Evolutionary conservation across 2,329 filamentous ascomycete species (phyloP).

Genomic region (Elsinoe arachidis): DNA sequence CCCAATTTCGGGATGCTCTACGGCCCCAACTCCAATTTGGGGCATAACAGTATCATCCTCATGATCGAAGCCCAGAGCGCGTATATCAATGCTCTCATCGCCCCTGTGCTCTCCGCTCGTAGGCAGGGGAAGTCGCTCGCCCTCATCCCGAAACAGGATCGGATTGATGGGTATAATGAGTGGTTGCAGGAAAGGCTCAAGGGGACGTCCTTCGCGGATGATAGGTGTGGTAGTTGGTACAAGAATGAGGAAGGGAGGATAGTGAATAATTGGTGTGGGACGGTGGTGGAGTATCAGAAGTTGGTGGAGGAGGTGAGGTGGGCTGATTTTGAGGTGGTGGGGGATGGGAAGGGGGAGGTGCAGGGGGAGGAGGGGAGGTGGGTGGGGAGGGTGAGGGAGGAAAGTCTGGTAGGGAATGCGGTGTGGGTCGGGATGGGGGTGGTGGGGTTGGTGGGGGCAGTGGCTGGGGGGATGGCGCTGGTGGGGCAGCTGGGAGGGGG

Average conservation of each 20-base stretch:
- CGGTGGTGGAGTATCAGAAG: conserved; percentile 49
- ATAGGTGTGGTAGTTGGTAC: conserved; percentile 49
- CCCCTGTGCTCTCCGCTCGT: conserved; percentile 40
- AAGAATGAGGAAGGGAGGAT: conserved; percentile 46
- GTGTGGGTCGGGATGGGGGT: conserved; percentile 30
- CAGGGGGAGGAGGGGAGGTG: conserved; percentile 27
- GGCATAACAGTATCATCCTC: conserved; percentile 52
- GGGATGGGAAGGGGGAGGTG: conserved; percentile 27
- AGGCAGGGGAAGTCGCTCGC: conserved; percentile 33
- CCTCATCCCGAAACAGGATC: conserved; percentile 36
- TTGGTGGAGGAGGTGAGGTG: conserved; percentile 35
- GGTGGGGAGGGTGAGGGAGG: conserved; percentile 38
- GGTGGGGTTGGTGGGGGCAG: conserved; percentile 27
- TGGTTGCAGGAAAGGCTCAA: conserved; percentile 38
- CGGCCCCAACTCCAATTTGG: conserved; percentile 48
- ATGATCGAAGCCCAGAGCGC: conserved; percentile 53
- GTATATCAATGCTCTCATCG: conserved; percentile 46
- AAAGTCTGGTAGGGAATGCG: conserved; percentile 34
- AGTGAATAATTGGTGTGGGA: conserved; percentile 49
- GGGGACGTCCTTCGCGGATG: conserved; percentile 44
- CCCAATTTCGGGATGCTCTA: conserved; percentile 52
- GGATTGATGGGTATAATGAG: conserved; percentile 38
- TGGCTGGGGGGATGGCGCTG: conserved; percentile 29
- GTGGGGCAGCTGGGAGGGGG: background rate
- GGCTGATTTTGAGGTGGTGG: conserved; percentile 37